Percentiles rank a stretch among this genome's conserved stretches.
phyloP scores from a whole-genome alignment of 495 filamentous ascomycete species.

The Penicillium canariense region DNA sequence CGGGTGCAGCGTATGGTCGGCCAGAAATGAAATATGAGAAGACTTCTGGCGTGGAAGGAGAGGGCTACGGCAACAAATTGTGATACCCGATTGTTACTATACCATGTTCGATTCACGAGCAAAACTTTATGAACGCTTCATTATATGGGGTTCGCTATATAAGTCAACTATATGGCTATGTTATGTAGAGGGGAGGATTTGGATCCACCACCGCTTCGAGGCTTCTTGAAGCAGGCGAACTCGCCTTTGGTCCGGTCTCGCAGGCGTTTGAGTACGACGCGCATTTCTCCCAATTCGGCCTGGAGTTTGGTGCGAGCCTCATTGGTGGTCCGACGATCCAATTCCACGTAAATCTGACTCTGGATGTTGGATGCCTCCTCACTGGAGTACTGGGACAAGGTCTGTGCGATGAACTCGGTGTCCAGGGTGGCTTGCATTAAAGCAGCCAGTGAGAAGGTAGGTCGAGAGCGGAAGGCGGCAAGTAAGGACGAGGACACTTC shows the following conservation, averaged over 20 bases:
- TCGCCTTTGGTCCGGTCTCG: constrained; percentile 80
- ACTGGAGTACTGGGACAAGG: constrained; percentile 79
- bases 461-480: constrained; percentile 63
- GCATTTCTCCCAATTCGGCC: constrained; percentile 85
- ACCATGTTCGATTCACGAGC: constrained; percentile 1
- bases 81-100: constrained; percentile 26
- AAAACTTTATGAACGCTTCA: constrained; percentile 14
- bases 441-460: constrained; percentile 67
- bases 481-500: constrained; percentile 69
- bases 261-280: constrained; percentile 75
- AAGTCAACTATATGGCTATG: constrained; percentile 4
- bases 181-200: constrained; percentile 17
- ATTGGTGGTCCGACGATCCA: constrained; percentile 83
- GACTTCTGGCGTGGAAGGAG: neutral
- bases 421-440: constrained; percentile 97
- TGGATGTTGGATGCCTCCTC: constrained; percentile 77
- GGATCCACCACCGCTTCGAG: constrained; percentile 26
- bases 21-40: constrained; percentile 6
- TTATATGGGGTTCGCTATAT: neutral
- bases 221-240: constrained; percentile 75
- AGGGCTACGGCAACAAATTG: constrained; percentile 10
- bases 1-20: constrained; percentile 74
- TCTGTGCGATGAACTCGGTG: constrained; percentile 95
- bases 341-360: constrained; percentile 81
- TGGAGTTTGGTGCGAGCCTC: constrained; percentile 76